Conservation (phyloP, 2,329 filamentous ascomycete species). For the Penicillium sclerotiorum region DNA sequence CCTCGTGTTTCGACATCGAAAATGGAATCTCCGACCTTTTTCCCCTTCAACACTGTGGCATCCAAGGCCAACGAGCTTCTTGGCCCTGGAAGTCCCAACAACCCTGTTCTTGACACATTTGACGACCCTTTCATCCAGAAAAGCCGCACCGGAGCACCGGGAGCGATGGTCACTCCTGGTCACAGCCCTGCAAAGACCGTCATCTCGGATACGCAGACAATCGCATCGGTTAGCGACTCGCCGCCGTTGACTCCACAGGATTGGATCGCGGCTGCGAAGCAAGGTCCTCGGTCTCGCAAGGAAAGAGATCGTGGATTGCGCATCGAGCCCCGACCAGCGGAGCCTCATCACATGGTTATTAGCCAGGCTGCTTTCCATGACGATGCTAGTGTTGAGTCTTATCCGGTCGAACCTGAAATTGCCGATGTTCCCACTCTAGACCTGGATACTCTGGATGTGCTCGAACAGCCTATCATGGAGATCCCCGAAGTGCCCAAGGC, state of each 20-base stretch:
- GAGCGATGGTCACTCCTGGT: constrained; percentile 24
- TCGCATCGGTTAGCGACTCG: constrained; percentile 22
- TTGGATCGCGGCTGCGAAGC: constrained; percentile 45
- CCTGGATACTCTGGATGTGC: constrained; percentile 31
- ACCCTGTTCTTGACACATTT: constrained; percentile 25
- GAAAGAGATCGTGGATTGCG: constrained; percentile 7
- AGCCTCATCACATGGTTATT: constrained; percentile 11
- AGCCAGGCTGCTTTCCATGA: constrained; percentile 31
- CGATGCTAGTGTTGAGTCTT: constrained; percentile 31
- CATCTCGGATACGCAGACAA: constrained; percentile 13
- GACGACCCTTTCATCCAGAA: constrained; percentile 25
- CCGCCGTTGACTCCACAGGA: constrained; percentile 44
- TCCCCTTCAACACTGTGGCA: constrained; percentile 34
- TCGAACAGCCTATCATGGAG: constrained; percentile 23
- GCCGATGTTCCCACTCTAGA: constrained; percentile 36
- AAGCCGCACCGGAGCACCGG: constrained; percentile 22
- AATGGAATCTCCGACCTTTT: constrained; percentile 33
- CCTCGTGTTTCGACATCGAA: constrained; percentile 27
- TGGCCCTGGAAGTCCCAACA: constrained; percentile 26
- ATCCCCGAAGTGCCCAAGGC: constrained; percentile 17
- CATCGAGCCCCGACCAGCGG: constrained; percentile 4
- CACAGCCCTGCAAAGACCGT: constrained; percentile 24
- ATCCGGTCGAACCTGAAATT: constrained; percentile 26
- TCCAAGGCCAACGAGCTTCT: constrained; percentile 29
- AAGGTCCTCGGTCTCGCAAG: constrained; percentile 24